Conservation (phyloP, 2,329 filamentous ascomycete species). For the Talaromyces funiculosus region DNA sequence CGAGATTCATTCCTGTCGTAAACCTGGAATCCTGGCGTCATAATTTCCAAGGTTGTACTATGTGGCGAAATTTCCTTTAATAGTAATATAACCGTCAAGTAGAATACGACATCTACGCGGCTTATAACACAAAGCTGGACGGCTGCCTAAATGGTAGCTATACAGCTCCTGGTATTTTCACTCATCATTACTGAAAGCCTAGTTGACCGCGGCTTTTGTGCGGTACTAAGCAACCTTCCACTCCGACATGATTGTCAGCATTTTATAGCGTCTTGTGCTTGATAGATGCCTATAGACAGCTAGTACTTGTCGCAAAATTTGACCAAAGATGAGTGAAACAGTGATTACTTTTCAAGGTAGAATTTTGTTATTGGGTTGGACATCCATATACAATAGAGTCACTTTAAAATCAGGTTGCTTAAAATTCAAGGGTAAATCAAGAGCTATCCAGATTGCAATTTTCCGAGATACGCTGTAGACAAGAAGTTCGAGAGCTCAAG, state of each 20-base stretch:
- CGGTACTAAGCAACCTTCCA: background rate
- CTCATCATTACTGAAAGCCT: background rate
- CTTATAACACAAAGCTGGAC: no score
- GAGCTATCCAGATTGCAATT: background rate
- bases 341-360: background rate
- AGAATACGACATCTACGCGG: no score
- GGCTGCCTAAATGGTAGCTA: background rate
- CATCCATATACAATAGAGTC: background rate
- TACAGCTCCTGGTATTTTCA: background rate
- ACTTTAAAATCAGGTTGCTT: no score
- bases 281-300: background rate
- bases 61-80: background rate
- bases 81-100: no score
- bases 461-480: background rate
- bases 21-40: background rate
- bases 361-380: background rate
- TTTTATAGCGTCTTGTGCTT: background rate
- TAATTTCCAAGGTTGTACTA: no score
- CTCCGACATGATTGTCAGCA: background rate
- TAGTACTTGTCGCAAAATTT: background rate
- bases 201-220: background rate
- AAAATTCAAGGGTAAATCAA: background rate
- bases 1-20: no score
- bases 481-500: background rate
- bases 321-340: background rate